Conservation (phyloP, 2,329 filamentous ascomycete species). For the Aschersonia sp. region DNA sequence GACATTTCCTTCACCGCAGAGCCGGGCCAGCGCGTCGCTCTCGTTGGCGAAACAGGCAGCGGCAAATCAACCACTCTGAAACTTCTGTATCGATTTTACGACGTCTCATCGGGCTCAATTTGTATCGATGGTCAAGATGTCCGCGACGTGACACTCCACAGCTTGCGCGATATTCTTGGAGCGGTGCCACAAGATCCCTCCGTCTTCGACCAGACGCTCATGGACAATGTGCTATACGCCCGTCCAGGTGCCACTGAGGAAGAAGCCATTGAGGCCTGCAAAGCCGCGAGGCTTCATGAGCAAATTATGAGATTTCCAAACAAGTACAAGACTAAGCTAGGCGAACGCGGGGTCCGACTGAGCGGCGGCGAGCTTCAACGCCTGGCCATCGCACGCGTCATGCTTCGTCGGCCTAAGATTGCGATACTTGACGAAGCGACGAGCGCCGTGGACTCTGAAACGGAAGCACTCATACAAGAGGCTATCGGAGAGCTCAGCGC, state of each 20-base stretch:
- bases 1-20: constrained; percentile 31
- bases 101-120: constrained; percentile 38
- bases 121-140: constrained; percentile 45
- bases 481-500: constrained; percentile 29
- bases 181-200: constrained; percentile 51
- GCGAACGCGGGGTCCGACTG: constrained; percentile 32
- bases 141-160: constrained; percentile 40
- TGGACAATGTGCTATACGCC: constrained; percentile 52
- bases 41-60: constrained; percentile 47
- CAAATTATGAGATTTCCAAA: constrained; percentile 45
- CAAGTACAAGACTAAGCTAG: constrained; percentile 31
- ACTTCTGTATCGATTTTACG: constrained; percentile 46
- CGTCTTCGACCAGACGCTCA: constrained; percentile 49
- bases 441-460: constrained; percentile 30
- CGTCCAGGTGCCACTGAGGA: constrained; percentile 44
- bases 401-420: constrained; percentile 14
- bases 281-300: constrained; percentile 48
- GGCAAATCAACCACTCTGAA: constrained; percentile 51
- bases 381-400: constrained; percentile 28
- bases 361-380: constrained; percentile 37
- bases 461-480: constrained; percentile 28
- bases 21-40: constrained; percentile 40
- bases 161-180: constrained; percentile 42
- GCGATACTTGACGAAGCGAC: constrained; percentile 34
- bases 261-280: constrained; percentile 45